Percentiles rank a stretch among this genome's conserved stretches.
Conservation (phyloP, 2,329 filamentous ascomycete genomes). For the Cordyceps cateniannulata region DNA sequence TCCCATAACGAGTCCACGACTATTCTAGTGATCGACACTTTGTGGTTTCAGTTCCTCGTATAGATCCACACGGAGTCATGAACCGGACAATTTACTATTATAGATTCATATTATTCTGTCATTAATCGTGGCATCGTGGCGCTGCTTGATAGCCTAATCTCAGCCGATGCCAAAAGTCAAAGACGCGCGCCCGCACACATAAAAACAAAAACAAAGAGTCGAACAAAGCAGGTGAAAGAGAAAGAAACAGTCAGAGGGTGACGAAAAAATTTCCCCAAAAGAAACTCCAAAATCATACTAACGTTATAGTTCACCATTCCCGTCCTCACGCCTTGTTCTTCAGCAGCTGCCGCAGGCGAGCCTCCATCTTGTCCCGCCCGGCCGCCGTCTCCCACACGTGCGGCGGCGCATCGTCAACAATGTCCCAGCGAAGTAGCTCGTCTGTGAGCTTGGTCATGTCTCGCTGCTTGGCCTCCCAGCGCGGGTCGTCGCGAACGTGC, state of each 20-base stretch:
- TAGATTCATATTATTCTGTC: neutral
- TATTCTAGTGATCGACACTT: neutral
- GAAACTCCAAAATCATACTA: no score
- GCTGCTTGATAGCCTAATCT: neutral
- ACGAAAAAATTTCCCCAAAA: neutral
- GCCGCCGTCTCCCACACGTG: conserved; percentile 75
- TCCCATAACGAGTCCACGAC: no score
- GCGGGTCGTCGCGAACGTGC: conserved; percentile 55
- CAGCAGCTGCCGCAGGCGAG: conserved; percentile 66
- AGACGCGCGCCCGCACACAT: neutral
- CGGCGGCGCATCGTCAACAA: conserved; percentile 78
- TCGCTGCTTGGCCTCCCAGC: conserved; percentile 80
- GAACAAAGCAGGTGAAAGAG: neutral
- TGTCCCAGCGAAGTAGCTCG: conserved; percentile 76
- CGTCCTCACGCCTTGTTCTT: conserved; percentile 18
- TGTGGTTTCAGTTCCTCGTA: neutral
- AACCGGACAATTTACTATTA: neutral
- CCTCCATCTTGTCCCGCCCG: conserved; percentile 70
- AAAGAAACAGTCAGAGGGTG: neutral
- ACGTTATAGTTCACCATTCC: neutral
- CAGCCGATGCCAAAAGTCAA: neutral
- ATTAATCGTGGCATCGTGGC: neutral
- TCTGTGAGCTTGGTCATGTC: conserved; percentile 76
- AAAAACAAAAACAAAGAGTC: neutral
- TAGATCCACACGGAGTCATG: neutral